A percentile compares a stretch with the other conserved stretches of the same genome.
Evolutionary conservation across 225 moss, liverwort and hornwort genomes (phyloP).

Genomic region (Pseudisothecium myosuroides): DNA sequence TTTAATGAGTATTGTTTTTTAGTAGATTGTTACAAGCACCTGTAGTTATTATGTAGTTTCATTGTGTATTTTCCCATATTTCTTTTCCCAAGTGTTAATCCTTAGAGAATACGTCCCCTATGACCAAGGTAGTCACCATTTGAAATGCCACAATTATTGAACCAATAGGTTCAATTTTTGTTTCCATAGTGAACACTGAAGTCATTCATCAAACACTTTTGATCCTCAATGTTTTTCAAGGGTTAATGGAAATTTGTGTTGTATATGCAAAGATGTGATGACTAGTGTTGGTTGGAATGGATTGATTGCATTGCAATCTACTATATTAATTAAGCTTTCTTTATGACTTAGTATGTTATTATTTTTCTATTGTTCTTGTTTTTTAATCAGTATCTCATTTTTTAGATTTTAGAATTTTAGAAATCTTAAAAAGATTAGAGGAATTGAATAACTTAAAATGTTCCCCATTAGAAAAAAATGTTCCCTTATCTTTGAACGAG

Average conservation of each 20-base stretch:
- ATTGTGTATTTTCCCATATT: no score
- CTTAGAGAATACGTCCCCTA: no score
- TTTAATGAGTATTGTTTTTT: not conserved
- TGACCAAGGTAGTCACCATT: no score
- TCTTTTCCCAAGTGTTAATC: no score
- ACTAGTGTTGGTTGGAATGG: not conserved
- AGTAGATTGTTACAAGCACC: not conserved
- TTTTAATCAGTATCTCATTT: not conserved
- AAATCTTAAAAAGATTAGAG: not conserved
- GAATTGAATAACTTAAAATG: not conserved
- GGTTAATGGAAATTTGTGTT: no score
- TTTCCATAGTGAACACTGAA: no score
- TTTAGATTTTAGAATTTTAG: not conserved
- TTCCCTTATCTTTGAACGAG: not conserved
- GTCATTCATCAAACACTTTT: no score
- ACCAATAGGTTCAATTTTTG: no score
- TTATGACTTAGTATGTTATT: not conserved
- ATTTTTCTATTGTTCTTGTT: not conserved
- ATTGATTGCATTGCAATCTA: not conserved
- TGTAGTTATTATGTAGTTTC: no score
- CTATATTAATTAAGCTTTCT: not conserved
- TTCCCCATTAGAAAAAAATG: fast-evolving
- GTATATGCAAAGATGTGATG: no score
- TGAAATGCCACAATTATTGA: no score
- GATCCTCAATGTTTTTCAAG: no score